Evolutionary conservation across 257 asterid species (phyloP).

Genomic region (Solanum habrochaites): DNA sequence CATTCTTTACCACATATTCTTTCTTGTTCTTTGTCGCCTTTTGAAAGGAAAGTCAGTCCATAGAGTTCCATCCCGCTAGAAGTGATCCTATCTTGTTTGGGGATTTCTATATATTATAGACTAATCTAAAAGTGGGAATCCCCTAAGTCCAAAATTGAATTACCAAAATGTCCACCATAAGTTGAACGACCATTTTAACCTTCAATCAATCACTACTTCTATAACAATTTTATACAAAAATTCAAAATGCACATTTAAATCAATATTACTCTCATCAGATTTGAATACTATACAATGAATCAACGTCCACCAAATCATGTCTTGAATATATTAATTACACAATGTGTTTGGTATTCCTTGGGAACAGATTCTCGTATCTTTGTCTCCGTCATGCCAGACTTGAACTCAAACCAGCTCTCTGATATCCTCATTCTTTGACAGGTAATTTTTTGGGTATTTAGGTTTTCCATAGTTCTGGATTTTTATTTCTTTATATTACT

Average conservation of each 20-base stretch:
- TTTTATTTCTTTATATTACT: neutral
- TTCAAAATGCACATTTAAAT: neutral
- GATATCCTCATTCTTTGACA: neutral
- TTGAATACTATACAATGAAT: neutral
- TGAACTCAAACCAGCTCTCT: neutral
- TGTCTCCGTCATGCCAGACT: neutral
- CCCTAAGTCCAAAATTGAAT: neutral
- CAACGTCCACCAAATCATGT: neutral
- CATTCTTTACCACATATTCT: neutral
- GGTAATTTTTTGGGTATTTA: neutral
- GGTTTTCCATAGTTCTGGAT: neutral
- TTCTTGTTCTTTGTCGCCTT: neutral
- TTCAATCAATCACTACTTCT: neutral
- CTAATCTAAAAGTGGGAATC: neutral
- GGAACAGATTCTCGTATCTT: neutral
- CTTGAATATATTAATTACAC: neutral
- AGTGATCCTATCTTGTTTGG: neutral
- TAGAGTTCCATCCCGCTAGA: neutral
- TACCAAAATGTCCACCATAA: neutral
- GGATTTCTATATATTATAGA: neutral
- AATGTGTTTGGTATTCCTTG: neutral
- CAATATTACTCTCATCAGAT: neutral
- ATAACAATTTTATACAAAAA: neutral
- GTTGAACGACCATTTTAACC: neutral
- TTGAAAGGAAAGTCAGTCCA: neutral